These are phyloP conservation scores for Botryotinia narcissicola DNA, from an alignment of 2,329 filamentous ascomycete genomes.

Conservation along the genomic window DNA sequence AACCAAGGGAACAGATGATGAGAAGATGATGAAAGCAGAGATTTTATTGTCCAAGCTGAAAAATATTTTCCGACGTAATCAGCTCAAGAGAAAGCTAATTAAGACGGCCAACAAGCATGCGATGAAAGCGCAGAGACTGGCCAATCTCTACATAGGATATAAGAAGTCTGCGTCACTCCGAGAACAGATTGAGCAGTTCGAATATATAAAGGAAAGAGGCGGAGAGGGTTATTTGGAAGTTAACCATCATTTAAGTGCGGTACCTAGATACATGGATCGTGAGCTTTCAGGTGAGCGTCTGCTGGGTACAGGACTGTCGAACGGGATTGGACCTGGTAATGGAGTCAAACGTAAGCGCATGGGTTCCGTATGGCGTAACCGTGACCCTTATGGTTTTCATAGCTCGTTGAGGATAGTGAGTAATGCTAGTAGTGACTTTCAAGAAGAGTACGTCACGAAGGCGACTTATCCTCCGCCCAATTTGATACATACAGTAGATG, in stretches of 20 bases:
- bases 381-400: not conserved
- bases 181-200: not conserved
- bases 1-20: not conserved
- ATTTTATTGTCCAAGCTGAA: not conserved
- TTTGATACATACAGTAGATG: not conserved
- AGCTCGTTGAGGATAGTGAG: not conserved
- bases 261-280: not conserved
- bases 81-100: not conserved
- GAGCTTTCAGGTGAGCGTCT: fast-evolving
- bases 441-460: not conserved
- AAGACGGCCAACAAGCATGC: fast-evolving
- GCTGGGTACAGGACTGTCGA: not conserved
- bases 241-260: not conserved
- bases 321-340: not conserved
- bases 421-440: not conserved
- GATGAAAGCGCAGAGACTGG: fast-evolving
- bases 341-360: not conserved
- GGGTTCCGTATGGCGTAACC: not conserved
- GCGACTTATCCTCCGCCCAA: not conserved
- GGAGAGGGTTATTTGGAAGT: too few relatives aligned
- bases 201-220: not conserved
- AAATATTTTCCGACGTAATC: not conserved
- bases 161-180: fast-evolving
- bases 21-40: not conserved
- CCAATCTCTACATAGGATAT: not conserved